phyloP scores from a whole-genome alignment of 1,284 basidiomycete genomes.

The Neolentinus lepideus region DNA sequence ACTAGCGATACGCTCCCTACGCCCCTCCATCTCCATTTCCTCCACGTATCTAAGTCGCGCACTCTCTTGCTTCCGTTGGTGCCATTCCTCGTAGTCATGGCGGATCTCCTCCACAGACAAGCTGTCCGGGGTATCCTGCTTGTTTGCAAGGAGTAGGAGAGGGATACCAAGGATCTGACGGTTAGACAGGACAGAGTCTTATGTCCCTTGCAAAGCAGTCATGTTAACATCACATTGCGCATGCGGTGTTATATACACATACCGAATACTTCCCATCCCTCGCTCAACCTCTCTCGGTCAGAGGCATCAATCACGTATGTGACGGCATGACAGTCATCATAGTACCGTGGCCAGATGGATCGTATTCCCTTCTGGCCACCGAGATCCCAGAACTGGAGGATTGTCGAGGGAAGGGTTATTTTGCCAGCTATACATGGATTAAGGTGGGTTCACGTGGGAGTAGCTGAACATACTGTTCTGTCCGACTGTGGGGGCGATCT shows the following conservation, averaged over 20 bases:
- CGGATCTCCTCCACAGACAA: constrained; percentile 85
- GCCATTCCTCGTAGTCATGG: constrained; percentile 86
- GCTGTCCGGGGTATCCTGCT: constrained; percentile 77
- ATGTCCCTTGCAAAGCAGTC: constrained; percentile 20
- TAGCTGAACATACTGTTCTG: constrained; percentile 73
- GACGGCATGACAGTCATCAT: constrained; percentile 91
- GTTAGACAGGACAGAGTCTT: constrained; percentile 79
- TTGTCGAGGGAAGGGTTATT: constrained; percentile 84
- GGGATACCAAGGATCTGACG: constrained; percentile 86
- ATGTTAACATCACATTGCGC: not conserved
- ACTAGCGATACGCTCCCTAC: constrained; percentile 69
- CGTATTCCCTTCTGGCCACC: constrained; percentile 90
- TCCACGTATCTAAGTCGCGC: constrained; percentile 47
- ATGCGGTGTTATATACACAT: constrained; percentile 20
- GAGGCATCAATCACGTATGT: constrained; percentile 88
- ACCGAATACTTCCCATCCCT: constrained; percentile 96
- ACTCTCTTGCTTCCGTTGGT: constrained; percentile 65
- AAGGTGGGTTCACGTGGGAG: not conserved
- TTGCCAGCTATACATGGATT: constrained; percentile 62
- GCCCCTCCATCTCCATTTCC: constrained; percentile 41
- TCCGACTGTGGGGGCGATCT: constrained; percentile 90
- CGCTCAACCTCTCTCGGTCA: constrained; percentile 78
- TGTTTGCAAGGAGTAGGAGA: constrained; percentile 85
- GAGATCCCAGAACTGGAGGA: constrained; percentile 91
- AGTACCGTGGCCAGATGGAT: constrained; percentile 90